These are phyloP conservation scores for Nectriaceae sp. DNA, from an alignment of 2,329 filamentous ascomycete genomes.

Conservation along the genomic window DNA sequence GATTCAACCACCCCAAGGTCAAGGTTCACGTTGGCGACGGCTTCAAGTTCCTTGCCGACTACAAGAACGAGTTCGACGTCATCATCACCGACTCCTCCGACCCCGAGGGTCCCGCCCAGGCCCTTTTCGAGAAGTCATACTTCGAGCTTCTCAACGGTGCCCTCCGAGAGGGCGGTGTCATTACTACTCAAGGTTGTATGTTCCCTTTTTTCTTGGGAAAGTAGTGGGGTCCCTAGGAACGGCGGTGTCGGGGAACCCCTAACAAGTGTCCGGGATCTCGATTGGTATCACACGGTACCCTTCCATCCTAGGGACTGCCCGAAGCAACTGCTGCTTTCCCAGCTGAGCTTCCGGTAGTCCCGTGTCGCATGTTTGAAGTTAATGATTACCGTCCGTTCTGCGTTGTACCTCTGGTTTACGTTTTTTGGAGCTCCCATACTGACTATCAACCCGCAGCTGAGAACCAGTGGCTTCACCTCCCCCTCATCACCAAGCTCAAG, in stretches of 20 bases:
- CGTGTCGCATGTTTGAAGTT: slow-evolving; percentile 29
- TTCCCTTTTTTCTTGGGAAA: slow-evolving; percentile 59
- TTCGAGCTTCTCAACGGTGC: slow-evolving; percentile 91
- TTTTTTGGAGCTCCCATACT: slow-evolving; percentile 17
- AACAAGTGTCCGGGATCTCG: slow-evolving; percentile 22
- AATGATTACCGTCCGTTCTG: slow-evolving; percentile 19
- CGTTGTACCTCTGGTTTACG: slow-evolving; percentile 13
- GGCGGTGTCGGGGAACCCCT: slow-evolving; percentile 28
- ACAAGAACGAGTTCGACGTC: slow-evolving; percentile 97
- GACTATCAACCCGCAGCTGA: slow-evolving; percentile 64
- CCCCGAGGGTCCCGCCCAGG: slow-evolving; percentile 94
- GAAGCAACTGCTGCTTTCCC: slow-evolving; percentile 43
- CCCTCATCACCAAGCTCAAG: slow-evolving; percentile 92
- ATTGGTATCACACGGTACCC: slow-evolving; percentile 24
- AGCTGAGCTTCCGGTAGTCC: slow-evolving; percentile 40
- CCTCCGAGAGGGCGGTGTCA: slow-evolving; percentile 92
- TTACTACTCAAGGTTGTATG: slow-evolving; percentile 99
- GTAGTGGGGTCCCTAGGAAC: slow-evolving; percentile 39
- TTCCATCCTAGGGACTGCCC: slow-evolving; percentile 36
- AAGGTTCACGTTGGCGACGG: slow-evolving; percentile 93
- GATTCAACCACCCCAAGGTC: slow-evolving; percentile 92
- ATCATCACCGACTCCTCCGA: slow-evolving; percentile 99
- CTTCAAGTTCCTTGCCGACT: slow-evolving; percentile 97
- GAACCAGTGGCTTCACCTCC: slow-evolving; percentile 98
- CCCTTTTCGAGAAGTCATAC: slow-evolving; percentile 97